Conservation (phyloP, 768 basidiomycete genomes). For the Agaricus sinodeliciosus region DNA sequence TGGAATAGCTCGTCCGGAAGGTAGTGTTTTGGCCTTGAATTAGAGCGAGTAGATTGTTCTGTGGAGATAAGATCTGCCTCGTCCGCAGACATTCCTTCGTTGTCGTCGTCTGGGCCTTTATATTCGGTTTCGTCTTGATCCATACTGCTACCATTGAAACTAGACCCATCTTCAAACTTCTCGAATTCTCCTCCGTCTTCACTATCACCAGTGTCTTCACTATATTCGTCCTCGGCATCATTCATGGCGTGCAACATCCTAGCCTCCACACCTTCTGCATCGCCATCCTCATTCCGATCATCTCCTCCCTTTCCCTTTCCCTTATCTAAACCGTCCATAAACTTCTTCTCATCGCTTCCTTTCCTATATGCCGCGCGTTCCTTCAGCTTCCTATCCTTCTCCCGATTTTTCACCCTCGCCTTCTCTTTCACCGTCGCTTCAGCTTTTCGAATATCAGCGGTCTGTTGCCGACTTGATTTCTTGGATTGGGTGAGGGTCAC, state of each 20-base stretch:
- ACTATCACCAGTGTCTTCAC: too few species aligned
- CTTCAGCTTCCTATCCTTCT: background rate
- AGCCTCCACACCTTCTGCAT: constrained; percentile 13
- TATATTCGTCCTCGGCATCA: too few species aligned
- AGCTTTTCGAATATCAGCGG: background rate
- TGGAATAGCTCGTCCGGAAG: constrained; percentile 20
- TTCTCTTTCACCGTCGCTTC: background rate
- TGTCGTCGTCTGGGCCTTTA: too few species aligned
- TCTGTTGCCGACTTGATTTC: background rate
- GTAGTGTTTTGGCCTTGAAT: constrained; percentile 27
- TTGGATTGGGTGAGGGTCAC: background rate
- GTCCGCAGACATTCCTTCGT: too few species aligned
- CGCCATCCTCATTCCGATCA: background rate
- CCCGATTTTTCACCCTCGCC: background rate
- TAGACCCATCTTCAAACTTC: too few species aligned
- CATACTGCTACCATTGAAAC: too few species aligned
- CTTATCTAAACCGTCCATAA: background rate
- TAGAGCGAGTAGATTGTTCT: too few species aligned
- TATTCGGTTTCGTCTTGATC: too few species aligned
- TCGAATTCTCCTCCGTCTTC: too few species aligned
- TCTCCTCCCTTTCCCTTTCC: constrained; percentile 4
- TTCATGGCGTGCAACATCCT: constrained; percentile 21
- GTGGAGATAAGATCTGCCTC: too few species aligned
- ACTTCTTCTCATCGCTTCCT: background rate
- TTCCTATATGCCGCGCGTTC: background rate